Percentiles rank a stretch among this genome's conserved stretches.
These are phyloP conservation scores for Orbilia blumenaviensis DNA, from an alignment of 2,329 filamentous ascomycete species.

Conservation along the genomic window DNA sequence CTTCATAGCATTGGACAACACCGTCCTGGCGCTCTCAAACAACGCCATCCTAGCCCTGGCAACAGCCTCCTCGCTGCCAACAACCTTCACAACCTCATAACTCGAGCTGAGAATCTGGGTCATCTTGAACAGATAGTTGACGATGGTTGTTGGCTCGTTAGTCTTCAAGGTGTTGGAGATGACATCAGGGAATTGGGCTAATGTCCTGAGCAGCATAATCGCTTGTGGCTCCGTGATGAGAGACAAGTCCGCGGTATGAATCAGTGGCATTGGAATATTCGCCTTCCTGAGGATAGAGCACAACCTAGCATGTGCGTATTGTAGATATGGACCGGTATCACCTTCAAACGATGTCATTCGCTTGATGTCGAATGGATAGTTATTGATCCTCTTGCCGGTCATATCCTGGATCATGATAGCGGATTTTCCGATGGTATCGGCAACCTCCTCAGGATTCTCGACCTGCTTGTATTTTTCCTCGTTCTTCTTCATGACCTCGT, in stretches of 20 bases:
- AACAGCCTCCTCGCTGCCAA: constrained; percentile 77
- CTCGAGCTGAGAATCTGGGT: constrained; percentile 80
- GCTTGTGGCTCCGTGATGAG: constrained; percentile 78
- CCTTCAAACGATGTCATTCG: constrained; percentile 85
- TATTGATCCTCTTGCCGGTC: constrained; percentile 81
- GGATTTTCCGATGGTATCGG: constrained; percentile 90
- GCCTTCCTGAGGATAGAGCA: constrained; percentile 70
- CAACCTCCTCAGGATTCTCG: constrained; percentile 79
- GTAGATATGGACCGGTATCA: constrained; percentile 84
- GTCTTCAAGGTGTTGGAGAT: constrained; percentile 85
- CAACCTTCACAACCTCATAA: constrained; percentile 82
- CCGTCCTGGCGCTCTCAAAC: constrained; percentile 78
- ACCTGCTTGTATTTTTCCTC: constrained; percentile 89
- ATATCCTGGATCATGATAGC: constrained; percentile 99
- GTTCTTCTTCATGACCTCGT: constrained; percentile 94
- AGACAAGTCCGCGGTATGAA: constrained; percentile 72
- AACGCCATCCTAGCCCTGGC: constrained; percentile 78
- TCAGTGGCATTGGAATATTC: constrained; percentile 67
- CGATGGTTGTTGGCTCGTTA: constrained; percentile 75
- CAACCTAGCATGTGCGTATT: constrained; percentile 81
- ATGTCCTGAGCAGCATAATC: constrained; percentile 74
- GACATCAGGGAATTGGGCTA: constrained; percentile 87
- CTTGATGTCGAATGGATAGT: constrained; percentile 79
- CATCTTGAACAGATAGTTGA: constrained; percentile 85
- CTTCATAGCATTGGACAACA: constrained; percentile 83